These are phyloP conservation scores for Xylariaceae sp. DNA, from an alignment of 2,329 filamentous ascomycete genomes.

Conservation along the genomic window DNA sequence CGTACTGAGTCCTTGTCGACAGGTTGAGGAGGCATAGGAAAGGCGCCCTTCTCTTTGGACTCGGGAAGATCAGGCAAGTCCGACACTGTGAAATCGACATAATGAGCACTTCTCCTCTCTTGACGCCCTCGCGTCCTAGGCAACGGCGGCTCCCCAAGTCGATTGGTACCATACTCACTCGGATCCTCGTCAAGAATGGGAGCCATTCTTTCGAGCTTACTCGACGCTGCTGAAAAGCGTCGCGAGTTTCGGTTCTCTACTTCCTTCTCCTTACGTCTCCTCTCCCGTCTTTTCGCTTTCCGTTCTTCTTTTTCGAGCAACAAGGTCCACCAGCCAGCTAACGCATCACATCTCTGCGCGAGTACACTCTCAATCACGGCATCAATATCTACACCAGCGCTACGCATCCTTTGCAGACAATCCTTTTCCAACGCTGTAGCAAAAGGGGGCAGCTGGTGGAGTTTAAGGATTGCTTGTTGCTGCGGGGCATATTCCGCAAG, in stretches of 20 bases:
- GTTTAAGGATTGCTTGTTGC: constrained; percentile 86
- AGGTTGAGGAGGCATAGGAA: constrained; percentile 67
- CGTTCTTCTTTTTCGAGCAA: constrained; percentile 93
- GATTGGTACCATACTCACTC: constrained; percentile 53
- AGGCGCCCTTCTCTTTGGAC: constrained; percentile 52
- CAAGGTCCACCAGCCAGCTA: constrained; percentile 96
- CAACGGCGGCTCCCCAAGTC: constrained; percentile 53
- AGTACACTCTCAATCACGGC: constrained; percentile 93
- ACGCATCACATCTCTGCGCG: constrained; percentile 84
- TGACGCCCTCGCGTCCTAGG: constrained; percentile 78
- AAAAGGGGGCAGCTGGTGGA: constrained; percentile 82
- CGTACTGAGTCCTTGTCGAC: constrained; percentile 80
- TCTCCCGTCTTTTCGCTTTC: constrained; percentile 80
- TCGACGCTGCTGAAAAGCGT: constrained; percentile 87
- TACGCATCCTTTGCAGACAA: constrained; percentile 89
- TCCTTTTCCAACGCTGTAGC: constrained; percentile 88
- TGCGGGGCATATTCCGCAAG: constrained; percentile 84
- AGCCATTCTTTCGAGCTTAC: constrained; percentile 80
- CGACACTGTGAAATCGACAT: constrained; percentile 67
- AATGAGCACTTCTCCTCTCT: constrained; percentile 75
- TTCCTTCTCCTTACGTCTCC: constrained; percentile 85
- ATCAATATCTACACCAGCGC: constrained; percentile 92
- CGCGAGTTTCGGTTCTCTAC: constrained; percentile 79
- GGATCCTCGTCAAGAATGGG: constrained; percentile 79
- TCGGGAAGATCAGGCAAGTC: constrained; percentile 83